Evolutionary conservation across 208 protist genomes (phyloP).

Genomic region (Tritrichomonas foetus): DNA sequence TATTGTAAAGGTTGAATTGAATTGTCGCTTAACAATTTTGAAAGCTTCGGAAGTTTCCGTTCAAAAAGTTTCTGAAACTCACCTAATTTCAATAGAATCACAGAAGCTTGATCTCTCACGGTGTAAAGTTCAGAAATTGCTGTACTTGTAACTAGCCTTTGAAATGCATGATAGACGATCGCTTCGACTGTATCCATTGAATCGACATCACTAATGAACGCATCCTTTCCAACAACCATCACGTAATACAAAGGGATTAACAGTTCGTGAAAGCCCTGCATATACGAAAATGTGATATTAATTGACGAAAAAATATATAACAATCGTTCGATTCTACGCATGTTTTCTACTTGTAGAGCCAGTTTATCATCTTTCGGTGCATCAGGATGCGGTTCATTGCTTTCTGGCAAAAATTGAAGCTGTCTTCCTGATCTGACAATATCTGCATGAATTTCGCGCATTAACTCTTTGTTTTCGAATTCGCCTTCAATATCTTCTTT

Average conservation of each 20-base stretch:
- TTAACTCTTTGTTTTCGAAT: not conserved
- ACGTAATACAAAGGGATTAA: constrained; percentile 8
- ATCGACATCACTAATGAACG: not conserved
- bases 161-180: not conserved
- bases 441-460: not conserved
- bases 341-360: too few relatives aligned
- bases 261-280: constrained; percentile 2
- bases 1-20: not conserved
- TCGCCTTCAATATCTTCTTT: not conserved
- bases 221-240: not conserved
- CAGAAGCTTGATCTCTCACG: not conserved
- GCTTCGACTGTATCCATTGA: not conserved
- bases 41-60: not conserved
- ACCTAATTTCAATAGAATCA: not conserved
- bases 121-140: not conserved
- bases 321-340: not conserved
- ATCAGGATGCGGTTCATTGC: not conserved
- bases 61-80: not conserved
- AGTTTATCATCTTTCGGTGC: not conserved
- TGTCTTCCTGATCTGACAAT: not conserved
- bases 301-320: not conserved
- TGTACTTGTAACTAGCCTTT: not conserved
- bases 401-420: not conserved
- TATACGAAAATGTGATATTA: not conserved
- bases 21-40: not conserved